A percentile compares a stretch with the other conserved stretches of the same genome.
phyloP scores from a whole-genome alignment of 2,329 filamentous ascomycete genomes.

The Fusarium domesticum region DNA sequence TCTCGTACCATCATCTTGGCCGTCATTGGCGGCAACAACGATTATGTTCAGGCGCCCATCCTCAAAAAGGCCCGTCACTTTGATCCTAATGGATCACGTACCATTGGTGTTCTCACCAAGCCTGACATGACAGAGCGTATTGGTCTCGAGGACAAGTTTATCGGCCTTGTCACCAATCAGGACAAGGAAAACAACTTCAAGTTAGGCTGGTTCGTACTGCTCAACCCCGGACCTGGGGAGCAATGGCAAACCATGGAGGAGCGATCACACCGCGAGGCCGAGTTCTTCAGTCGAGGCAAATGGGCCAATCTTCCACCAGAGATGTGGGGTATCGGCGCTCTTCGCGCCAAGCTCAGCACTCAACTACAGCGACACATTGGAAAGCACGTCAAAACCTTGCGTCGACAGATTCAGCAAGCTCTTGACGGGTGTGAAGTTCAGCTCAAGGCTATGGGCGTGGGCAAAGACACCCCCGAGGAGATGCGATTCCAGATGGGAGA shows the following conservation, averaged over 20 bases:
- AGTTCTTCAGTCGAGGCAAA: conserved; percentile 49
- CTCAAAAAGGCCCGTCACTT: conserved; percentile 50
- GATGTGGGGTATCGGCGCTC: conserved; percentile 46
- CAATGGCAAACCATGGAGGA: conserved; percentile 43
- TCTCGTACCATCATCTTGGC: conserved; percentile 54
- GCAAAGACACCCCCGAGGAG: conserved; percentile 51
- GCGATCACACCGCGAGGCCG: conserved; percentile 42
- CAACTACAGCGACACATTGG: conserved; percentile 53
- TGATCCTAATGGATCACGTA: conserved; percentile 47
- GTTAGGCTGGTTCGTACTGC: conserved; percentile 50
- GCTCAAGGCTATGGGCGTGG: conserved; percentile 48
- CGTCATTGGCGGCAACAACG: conserved; percentile 54
- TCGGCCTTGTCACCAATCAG: conserved; percentile 50
- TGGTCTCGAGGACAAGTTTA: conserved; percentile 52
- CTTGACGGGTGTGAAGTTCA: conserved; percentile 48
- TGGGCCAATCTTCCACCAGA: conserved; percentile 47
- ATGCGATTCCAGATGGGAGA: conserved; percentile 54
- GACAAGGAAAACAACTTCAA: conserved; percentile 50
- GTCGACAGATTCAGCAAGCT: conserved; percentile 49
- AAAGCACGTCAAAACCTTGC: conserved; percentile 49
- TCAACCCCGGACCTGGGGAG: conserved; percentile 49
- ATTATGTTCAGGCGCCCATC: conserved; percentile 52
- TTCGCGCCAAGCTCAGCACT: conserved; percentile 48
- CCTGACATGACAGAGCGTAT: conserved; percentile 53
- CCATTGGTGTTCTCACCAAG: conserved; percentile 52